A percentile compares a stretch with the other conserved stretches of the same genome.
phyloP scores from a whole-genome alignment of 1,139 yeast species.

The Yamadazyma trypodendri region DNA sequence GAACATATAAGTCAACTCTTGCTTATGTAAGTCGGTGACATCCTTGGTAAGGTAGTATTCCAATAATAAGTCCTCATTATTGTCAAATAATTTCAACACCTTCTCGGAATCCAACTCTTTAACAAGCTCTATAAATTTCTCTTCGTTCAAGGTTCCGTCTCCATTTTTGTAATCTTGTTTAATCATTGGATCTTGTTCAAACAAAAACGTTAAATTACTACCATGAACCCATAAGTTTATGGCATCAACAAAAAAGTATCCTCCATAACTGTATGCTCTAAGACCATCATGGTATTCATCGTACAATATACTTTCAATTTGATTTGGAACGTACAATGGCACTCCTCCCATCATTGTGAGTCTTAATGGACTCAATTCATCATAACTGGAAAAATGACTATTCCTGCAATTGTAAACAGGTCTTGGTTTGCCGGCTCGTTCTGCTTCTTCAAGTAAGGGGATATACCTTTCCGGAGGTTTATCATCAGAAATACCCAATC shows the following conservation, averaged over 20 bases:
- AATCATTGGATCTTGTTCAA: constrained; percentile 20
- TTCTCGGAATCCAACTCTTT: constrained; percentile 25
- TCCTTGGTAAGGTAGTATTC: constrained; percentile 31
- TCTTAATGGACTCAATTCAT: constrained; percentile 32
- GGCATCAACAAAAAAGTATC: constrained; percentile 30
- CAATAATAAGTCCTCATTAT: constrained; percentile 20
- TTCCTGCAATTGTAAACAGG: constrained; percentile 46
- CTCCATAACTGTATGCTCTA: constrained; percentile 22
- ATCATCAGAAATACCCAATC: constrained; percentile 40
- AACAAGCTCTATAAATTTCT: constrained; percentile 16
- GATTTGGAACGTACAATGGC: constrained; percentile 31
- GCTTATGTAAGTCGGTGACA: constrained; percentile 30
- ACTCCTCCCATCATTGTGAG: constrained; percentile 34
- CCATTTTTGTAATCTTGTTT: constrained; percentile 13
- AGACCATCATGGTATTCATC: constrained; percentile 31
- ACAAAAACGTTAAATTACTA: constrained; percentile 18
- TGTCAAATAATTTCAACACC: constrained; percentile 24
- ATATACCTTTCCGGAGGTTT: constrained; percentile 33
- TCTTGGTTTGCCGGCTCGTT: constrained; percentile 14
- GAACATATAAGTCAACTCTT: constrained; percentile 28
- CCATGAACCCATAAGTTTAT: constrained; percentile 30
- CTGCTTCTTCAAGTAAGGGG: constrained; percentile 10
- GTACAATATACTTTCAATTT: constrained; percentile 25
- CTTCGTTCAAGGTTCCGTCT: constrained; percentile 13
- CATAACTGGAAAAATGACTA: constrained; percentile 35